Evolutionary conservation across 441 rosid genomes (phyloP).

Genomic region (Pelargonium fulgidum): DNA sequence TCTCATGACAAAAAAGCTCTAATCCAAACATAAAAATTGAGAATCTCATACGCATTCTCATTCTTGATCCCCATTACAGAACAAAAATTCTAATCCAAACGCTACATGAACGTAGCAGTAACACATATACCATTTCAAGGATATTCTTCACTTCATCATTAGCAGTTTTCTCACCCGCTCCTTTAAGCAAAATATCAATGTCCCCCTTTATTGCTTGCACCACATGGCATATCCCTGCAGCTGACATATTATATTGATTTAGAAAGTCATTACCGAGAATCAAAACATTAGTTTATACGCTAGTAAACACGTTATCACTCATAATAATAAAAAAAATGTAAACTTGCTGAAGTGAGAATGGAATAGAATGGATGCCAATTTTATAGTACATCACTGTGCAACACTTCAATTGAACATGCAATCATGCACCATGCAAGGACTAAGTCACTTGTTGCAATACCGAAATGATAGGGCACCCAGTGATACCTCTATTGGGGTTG

Average conservation of each 20-base stretch:
- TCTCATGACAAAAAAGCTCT: no score
- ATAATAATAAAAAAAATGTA: background rate
- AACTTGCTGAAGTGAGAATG: background rate
- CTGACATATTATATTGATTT: slow-evolving; percentile 18
- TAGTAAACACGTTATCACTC: background rate
- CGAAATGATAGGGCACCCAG: no score
- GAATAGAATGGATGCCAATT: background rate
- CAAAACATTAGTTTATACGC: background rate
- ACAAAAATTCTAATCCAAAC: no score
- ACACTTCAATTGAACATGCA: no score
- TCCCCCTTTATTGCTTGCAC: slow-evolving; percentile 61
- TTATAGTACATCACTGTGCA: background rate
- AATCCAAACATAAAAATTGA: no score
- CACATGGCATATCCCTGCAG: slow-evolving; percentile 47
- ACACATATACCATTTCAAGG: slow-evolving; percentile 55
- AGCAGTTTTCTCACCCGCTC: slow-evolving; percentile 45
- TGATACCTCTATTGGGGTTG: no score
- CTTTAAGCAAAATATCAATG: slow-evolving; percentile 46
- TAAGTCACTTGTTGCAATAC: no score
- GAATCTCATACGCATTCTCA: no score
- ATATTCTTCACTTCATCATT: slow-evolving; percentile 64
- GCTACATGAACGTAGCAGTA: background rate
- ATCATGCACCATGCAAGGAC: no score
- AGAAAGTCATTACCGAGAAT: background rate
- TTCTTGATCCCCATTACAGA: no score